phyloP scores from a whole-genome alignment of 208 protist genomes.

The Angomonas ambiguus region DNA sequence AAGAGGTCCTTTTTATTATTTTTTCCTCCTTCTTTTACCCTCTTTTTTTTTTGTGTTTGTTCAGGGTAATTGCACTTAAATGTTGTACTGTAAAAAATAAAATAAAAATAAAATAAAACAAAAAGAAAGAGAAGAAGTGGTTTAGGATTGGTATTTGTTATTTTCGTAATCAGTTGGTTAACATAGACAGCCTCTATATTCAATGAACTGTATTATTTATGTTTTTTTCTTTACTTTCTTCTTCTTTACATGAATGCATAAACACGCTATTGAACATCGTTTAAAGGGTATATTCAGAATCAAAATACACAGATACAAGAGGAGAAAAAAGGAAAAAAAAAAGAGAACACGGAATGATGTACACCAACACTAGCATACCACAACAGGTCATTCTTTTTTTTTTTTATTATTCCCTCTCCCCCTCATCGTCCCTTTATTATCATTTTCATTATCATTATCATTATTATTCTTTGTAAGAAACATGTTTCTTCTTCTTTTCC shows the following conservation, averaged over 20 bases:
- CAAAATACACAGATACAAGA: background rate
- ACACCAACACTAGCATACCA: too few species aligned
- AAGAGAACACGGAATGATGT: background rate
- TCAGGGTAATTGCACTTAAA: too few species aligned
- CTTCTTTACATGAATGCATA: background rate
- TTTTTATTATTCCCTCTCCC: background rate
- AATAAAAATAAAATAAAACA: slow-evolving; percentile 4
- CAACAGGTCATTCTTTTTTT: too few species aligned
- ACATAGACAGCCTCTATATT: background rate
- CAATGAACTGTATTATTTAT: background rate
- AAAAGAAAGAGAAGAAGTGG: slow-evolving; percentile 9
- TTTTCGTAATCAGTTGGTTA: too few species aligned
- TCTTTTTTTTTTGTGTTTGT: slow-evolving; percentile 10
- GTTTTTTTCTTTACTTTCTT: background rate
- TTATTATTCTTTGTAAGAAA: slow-evolving; percentile 1
- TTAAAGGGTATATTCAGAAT: too few species aligned
- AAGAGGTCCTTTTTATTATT: background rate
- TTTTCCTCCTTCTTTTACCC: slow-evolving; percentile 4
- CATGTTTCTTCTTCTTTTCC: background rate
- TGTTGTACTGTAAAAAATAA: slow-evolving; percentile 6
- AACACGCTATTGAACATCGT: too few species aligned
- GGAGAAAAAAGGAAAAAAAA: slow-evolving; percentile 11
- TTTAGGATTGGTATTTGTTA: slow-evolving; percentile 12
- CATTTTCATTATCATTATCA: background rate
- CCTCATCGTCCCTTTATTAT: background rate